A percentile compares a stretch with the other conserved stretches of the same genome.
These are phyloP conservation scores for Beauveria australis DNA, from an alignment of 2,329 filamentous ascomycete genomes.

Conservation along the genomic window DNA sequence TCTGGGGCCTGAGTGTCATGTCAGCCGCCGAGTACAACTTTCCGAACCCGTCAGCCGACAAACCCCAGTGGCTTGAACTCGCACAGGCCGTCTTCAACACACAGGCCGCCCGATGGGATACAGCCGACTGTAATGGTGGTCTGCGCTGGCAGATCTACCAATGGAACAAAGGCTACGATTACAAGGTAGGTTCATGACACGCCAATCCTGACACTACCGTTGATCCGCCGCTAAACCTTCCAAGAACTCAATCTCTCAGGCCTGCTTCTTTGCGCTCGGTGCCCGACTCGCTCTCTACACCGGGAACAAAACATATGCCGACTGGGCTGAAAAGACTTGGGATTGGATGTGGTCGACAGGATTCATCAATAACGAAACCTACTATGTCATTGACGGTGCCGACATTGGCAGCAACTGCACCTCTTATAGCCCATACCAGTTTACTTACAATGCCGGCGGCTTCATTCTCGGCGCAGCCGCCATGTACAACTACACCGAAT, in stretches of 20 bases:
- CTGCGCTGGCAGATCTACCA: conserved; percentile 78
- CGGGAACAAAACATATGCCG: conserved; percentile 64
- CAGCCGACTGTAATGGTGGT: conserved; percentile 60
- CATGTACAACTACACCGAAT: conserved; percentile 56
- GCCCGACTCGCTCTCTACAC: conserved; percentile 70
- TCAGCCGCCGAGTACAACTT: conserved; percentile 70
- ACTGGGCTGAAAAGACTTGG: conserved; percentile 70
- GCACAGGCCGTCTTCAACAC: conserved; percentile 77
- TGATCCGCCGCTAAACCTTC: background rate
- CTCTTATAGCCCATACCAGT: conserved; percentile 52
- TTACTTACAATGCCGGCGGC: conserved; percentile 60
- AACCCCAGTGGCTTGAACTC: conserved; percentile 63
- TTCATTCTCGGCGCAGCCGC: conserved; percentile 59
- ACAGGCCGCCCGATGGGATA: conserved; percentile 67
- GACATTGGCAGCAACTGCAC: conserved; percentile 50
- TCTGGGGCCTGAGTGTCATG: conserved; percentile 81
- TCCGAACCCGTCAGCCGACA: conserved; percentile 52
- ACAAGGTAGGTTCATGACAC: conserved; percentile 35
- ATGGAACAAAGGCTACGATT: conserved; percentile 74
- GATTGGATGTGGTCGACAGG: conserved; percentile 54
- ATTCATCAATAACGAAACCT: conserved; percentile 48
- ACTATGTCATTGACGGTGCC: conserved; percentile 55
- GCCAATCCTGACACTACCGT: background rate
- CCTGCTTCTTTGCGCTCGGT: conserved; percentile 53
- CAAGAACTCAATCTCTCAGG: conserved; percentile 54